phyloP scores from a whole-genome alignment of 1,284 basidiomycete genomes.

The Fomitopsis betulina region DNA sequence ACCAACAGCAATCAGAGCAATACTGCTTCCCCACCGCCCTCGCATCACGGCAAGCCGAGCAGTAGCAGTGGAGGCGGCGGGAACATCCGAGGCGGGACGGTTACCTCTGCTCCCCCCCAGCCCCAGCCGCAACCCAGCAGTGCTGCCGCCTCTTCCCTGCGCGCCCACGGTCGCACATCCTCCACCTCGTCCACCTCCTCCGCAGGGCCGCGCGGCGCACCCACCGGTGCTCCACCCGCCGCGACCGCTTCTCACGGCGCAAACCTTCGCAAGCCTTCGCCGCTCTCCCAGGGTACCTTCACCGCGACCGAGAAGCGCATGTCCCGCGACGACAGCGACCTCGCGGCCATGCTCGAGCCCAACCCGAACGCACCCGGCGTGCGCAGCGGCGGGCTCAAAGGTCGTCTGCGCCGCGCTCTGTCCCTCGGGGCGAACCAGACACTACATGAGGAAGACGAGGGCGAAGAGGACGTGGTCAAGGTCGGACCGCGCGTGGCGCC shows the following conservation, averaged over 20 bases:
- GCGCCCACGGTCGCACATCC: conserved; percentile 39
- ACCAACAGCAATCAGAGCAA: conserved; percentile 49
- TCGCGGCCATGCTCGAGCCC: conserved; percentile 49
- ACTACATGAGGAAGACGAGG: conserved; percentile 56
- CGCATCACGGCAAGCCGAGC: conserved; percentile 26
- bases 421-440: conserved; percentile 58
- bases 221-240: conserved; percentile 27
- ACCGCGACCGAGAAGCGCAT: conserved; percentile 67
- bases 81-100: conserved; percentile 21
- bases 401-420: conserved; percentile 69
- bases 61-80: conserved; percentile 6
- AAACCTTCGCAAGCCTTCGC: conserved; percentile 63
- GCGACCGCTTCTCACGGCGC: conserved; percentile 29
- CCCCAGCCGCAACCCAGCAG: conserved; percentile 8
- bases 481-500: conserved; percentile 11
- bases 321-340: conserved; percentile 73
- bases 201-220: conserved; percentile 26
- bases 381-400: conserved; percentile 68
- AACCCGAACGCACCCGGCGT: conserved; percentile 38
- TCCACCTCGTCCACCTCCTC: conserved; percentile 36
- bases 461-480: conserved; percentile 30
- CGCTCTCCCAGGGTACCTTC: conserved; percentile 68
- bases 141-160: conserved; percentile 28
- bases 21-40: conserved; percentile 7
- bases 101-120: conserved; percentile 15